Evolutionary conservation across 1,284 basidiomycete genomes (phyloP).

Genomic region (Exobasidium rhododendri): DNA sequence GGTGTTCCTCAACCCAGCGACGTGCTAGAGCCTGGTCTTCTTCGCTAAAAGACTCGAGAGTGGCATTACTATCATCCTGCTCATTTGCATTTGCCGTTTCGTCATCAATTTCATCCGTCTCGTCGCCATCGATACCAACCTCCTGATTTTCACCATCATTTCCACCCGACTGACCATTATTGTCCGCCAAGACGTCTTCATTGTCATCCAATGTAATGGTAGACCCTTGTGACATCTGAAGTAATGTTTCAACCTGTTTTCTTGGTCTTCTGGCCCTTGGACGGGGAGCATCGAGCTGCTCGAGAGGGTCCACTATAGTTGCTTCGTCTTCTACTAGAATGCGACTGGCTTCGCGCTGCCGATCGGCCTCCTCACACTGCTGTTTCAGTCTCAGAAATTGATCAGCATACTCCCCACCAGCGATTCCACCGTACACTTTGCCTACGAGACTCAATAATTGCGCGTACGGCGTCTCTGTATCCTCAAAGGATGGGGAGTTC

Average conservation of each 20-base stretch:
- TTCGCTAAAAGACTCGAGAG: no score
- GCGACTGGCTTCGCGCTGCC: not conserved
- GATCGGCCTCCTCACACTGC: not conserved
- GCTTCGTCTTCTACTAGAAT: not conserved
- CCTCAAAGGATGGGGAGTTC: not conserved
- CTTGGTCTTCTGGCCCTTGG: not conserved
- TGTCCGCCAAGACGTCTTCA: not conserved
- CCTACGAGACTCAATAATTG: not conserved
- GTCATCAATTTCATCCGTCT: not conserved
- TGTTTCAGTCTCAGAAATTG: not conserved
- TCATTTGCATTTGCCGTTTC: no score
- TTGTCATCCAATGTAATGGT: not conserved
- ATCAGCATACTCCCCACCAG: not conserved
- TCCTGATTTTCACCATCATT: not conserved
- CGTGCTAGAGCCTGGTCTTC: no score
- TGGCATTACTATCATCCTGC: no score
- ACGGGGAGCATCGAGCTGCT: not conserved
- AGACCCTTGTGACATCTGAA: not conserved
- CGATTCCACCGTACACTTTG: not conserved
- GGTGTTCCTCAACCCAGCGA: no score
- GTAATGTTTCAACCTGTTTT: not conserved
- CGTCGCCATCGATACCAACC: not conserved
- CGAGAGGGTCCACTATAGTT: no score
- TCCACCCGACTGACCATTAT: not conserved
- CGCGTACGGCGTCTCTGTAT: not conserved